A percentile compares a stretch with the other conserved stretches of the same genome.
These are phyloP conservation scores for Aristolochia fimbriata DNA, from an alignment of 164 flowering plant species.

Conservation along the genomic window DNA sequence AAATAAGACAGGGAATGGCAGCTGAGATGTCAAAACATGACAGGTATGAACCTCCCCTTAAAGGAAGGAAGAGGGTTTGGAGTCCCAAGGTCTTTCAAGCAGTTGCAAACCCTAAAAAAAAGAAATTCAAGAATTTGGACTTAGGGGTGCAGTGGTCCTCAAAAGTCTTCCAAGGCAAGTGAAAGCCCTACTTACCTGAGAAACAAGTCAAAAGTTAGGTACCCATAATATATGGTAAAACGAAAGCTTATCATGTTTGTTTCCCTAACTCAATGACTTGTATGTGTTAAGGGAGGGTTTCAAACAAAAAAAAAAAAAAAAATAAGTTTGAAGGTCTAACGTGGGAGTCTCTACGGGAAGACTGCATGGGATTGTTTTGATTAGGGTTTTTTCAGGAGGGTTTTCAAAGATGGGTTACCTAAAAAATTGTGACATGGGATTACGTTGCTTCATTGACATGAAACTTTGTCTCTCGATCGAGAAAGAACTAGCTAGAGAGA, in stretches of 20 bases:
- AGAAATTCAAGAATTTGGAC: background rate
- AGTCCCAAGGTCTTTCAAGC: background rate
- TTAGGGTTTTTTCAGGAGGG: background rate
- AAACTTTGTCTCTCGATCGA: no score
- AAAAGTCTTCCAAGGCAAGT: conserved; percentile 12
- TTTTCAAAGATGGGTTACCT: conserved; percentile 8
- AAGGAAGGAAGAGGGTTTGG: background rate
- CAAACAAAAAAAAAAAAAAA: background rate
- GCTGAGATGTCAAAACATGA: conserved; percentile 4
- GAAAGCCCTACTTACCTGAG: conserved; percentile 4
- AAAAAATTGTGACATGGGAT: background rate
- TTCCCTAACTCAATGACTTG: conserved; percentile 6
- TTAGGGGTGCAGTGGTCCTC: conserved; percentile 1
- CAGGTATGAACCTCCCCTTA: background rate
- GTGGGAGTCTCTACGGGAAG: background rate
- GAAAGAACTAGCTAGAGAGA: no score
- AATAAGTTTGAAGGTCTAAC: background rate
- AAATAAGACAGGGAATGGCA: conserved; percentile 2
- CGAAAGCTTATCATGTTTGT: background rate
- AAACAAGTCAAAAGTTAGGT: conserved; percentile 13
- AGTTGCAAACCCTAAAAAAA: background rate
- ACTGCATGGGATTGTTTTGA: no score
- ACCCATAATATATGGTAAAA: conserved; percentile 3
- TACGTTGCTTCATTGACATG: no score
- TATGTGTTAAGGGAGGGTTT: background rate